These are phyloP conservation scores for Russula ochroleuca DNA, from an alignment of 768 basidiomycete genomes.

Conservation along the genomic window DNA sequence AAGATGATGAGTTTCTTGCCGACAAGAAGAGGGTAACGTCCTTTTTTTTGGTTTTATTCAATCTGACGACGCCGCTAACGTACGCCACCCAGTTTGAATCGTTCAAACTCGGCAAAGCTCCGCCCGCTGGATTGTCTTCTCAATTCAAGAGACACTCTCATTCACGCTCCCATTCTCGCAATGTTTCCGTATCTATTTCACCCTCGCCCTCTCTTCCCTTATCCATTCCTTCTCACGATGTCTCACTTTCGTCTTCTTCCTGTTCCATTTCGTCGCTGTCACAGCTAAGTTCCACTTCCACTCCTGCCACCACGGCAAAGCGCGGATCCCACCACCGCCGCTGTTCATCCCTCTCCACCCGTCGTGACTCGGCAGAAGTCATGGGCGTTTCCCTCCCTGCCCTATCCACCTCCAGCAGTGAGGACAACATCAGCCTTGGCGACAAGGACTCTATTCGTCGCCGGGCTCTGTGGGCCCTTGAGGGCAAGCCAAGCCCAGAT, in stretches of 20 bases:
- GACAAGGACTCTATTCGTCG: conserved; percentile 78
- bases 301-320: conserved; percentile 38
- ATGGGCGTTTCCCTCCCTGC: conserved; percentile 79
- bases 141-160: conserved; percentile 47
- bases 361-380: conserved; percentile 84
- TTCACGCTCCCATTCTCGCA: conserved; percentile 69
- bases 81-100: conserved; percentile 53
- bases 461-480: conserved; percentile 79
- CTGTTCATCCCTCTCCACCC: conserved; percentile 83
- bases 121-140: conserved; percentile 38
- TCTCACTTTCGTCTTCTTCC: conserved; percentile 33
- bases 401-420: conserved; percentile 54
- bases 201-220: conserved; percentile 39
- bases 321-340: conserved; percentile 82
- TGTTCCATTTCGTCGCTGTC: conserved; percentile 35
- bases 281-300: conserved; percentile 36
- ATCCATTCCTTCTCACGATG: conserved; percentile 33
- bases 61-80: neutral
- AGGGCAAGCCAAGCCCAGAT: conserved; percentile 68
- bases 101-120: conserved; percentile 58
- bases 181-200: conserved; percentile 44
- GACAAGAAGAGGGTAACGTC: conserved; percentile 43
- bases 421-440: conserved; percentile 64
- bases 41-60: conserved; percentile 15
- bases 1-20: conserved; percentile 36